phyloP scores from a whole-genome alignment of 163 green algal species.

The Scenedesmus sp. region DNA sequence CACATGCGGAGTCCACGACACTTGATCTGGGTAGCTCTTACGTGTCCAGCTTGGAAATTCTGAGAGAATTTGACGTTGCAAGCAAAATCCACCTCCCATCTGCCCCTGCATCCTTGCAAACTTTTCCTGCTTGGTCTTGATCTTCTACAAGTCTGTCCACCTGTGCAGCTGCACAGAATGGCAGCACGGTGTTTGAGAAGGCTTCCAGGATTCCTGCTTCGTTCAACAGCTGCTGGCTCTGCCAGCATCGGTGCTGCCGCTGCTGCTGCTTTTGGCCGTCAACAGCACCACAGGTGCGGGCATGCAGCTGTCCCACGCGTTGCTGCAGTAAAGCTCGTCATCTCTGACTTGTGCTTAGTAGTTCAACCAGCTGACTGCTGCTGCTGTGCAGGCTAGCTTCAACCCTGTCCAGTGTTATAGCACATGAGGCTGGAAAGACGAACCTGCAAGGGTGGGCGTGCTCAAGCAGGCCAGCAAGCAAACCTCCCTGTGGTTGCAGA shows the following conservation, averaged over 20 bases:
- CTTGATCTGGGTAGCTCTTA: background rate
- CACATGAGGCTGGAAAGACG: constrained; percentile 47
- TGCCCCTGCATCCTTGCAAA: background rate
- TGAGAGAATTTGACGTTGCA: background rate
- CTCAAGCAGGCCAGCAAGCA: background rate
- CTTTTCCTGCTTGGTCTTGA: background rate
- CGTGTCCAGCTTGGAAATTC: too few relatives aligned
- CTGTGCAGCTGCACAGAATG: background rate
- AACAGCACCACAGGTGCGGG: background rate
- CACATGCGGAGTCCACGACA: background rate
- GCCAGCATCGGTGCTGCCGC: background rate
- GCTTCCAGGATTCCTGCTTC: background rate
- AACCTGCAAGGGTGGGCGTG: constrained; percentile 50
- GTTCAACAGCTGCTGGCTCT: background rate
- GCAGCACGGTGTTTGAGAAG: background rate
- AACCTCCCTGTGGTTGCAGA: too few relatives aligned
- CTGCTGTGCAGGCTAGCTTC: background rate
- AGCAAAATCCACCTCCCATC: background rate
- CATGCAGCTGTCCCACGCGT: background rate
- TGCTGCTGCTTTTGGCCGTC: background rate
- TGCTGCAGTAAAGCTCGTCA: background rate
- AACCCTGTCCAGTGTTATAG: constrained; percentile 47
- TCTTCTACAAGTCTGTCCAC: background rate
- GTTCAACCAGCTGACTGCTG: too few relatives aligned
- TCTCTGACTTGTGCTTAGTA: background rate